phyloP scores from a whole-genome alignment of 2,329 filamentous ascomycete species.

The Aspergillus quadrilineatus region DNA sequence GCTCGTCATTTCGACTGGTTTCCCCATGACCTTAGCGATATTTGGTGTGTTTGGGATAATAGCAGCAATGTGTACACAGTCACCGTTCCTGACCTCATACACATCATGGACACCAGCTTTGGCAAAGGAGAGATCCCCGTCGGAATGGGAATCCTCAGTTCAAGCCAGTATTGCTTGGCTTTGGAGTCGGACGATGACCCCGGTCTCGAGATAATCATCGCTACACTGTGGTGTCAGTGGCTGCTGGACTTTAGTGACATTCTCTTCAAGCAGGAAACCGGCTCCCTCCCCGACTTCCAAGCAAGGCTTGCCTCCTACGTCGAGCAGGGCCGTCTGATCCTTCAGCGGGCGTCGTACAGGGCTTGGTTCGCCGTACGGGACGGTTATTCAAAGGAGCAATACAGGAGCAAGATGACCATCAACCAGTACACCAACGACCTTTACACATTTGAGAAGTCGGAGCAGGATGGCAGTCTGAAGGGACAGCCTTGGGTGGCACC shows the following conservation, averaged over 20 bases:
- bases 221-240: constrained; percentile 32
- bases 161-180: constrained; percentile 21
- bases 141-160: constrained; percentile 26
- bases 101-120: constrained; percentile 24
- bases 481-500: constrained; percentile 19
- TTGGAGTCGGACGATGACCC: constrained; percentile 23
- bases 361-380: constrained; percentile 30
- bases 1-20: constrained; percentile 28
- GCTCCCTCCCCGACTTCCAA: constrained; percentile 11
- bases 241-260: constrained; percentile 28
- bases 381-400: constrained; percentile 16
- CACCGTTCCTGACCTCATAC: constrained; percentile 23
- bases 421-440: constrained; percentile 25
- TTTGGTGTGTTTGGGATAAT: constrained; percentile 29
- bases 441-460: constrained; percentile 23
- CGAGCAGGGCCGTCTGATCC: constrained; percentile 26
- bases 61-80: constrained; percentile 25
- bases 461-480: constrained; percentile 16
- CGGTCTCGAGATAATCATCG: constrained; percentile 34
- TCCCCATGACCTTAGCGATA: constrained; percentile 23
- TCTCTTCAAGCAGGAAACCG: constrained; percentile 17
- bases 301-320: constrained; percentile 17
- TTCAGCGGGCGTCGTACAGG: constrained; percentile 28
- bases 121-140: constrained; percentile 17
- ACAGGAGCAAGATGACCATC: constrained; percentile 13